Evolutionary conservation across 2,329 filamentous ascomycete genomes (phyloP).

Genomic region (Monilinia fructigena): DNA sequence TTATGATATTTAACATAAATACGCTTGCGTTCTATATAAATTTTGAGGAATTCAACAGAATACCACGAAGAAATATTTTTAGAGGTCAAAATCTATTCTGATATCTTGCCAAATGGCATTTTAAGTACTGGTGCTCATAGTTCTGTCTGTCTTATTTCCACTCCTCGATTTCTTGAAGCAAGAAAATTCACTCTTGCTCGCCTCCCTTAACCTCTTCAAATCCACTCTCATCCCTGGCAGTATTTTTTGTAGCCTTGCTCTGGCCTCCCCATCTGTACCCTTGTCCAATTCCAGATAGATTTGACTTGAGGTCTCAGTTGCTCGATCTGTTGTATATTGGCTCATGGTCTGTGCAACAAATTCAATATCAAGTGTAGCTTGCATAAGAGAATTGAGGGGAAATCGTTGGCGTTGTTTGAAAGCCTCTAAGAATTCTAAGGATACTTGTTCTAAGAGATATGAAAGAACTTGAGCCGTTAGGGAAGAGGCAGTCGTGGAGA

Average conservation of each 20-base stretch:
- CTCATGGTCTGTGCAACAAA: slow-evolving; percentile 92
- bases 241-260: slow-evolving; percentile 77
- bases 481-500: slow-evolving; percentile 73
- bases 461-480: slow-evolving; percentile 81
- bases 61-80: neutral
- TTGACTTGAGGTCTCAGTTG: slow-evolving; percentile 77
- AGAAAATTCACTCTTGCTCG: slow-evolving; percentile 82
- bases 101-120: neutral
- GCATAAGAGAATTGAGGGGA: slow-evolving; percentile 81
- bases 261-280: slow-evolving; percentile 83
- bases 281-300: slow-evolving; percentile 91
- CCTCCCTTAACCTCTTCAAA: slow-evolving; percentile 79
- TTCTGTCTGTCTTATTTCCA: slow-evolving; percentile 23
- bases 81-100: neutral
- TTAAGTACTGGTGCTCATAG: slow-evolving; percentile 7
- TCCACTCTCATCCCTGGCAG: slow-evolving; percentile 85
- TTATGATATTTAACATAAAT: slow-evolving; percentile 3
- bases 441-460: slow-evolving; percentile 80
- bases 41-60: neutral
- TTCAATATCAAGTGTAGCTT: slow-evolving; percentile 95
- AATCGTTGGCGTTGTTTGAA: slow-evolving; percentile 69
- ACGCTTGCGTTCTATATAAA: neutral
- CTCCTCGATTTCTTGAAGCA: slow-evolving; percentile 64
- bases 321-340: slow-evolving; percentile 82
- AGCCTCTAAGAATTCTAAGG: slow-evolving; percentile 74